Conservation (phyloP, 148 eudicot species). For the Arctostaphylos glauca region DNA sequence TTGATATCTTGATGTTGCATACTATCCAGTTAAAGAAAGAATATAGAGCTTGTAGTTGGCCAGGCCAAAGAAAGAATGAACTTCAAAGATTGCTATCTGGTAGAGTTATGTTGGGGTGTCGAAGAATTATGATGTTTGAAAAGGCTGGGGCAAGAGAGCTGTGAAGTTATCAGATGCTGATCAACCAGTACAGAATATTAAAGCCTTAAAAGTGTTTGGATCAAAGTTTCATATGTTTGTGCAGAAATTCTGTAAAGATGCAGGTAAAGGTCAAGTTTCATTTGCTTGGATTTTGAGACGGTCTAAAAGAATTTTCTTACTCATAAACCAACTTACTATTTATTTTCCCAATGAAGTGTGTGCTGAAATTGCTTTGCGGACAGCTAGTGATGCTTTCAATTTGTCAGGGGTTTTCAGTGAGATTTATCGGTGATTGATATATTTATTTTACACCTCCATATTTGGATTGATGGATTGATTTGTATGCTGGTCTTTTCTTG, state of each 20-base stretch:
- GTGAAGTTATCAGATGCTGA: conserved; percentile 57
- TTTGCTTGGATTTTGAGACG: conserved; percentile 25
- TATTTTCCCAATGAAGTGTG: neutral
- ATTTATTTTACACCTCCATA: conserved; percentile 5
- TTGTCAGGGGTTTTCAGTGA: neutral
- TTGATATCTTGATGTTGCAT: conserved; percentile 48
- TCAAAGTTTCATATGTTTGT: conserved; percentile 57
- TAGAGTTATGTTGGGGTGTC: conserved; percentile 42
- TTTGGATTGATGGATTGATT: neutral
- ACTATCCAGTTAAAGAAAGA: conserved; percentile 84
- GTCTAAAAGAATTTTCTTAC: neutral
- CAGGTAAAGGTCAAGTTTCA: conserved; percentile 71
- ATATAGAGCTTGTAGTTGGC: conserved; percentile 78
- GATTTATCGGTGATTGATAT: neutral
- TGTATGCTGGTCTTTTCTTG: neutral
- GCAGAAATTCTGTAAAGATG: conserved; percentile 46
- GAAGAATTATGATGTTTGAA: conserved; percentile 51
- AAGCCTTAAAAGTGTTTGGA: conserved; percentile 42
- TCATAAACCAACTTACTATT: neutral
- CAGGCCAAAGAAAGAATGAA: conserved; percentile 65
- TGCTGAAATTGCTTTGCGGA: conserved; percentile 11
- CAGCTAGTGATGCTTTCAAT: conserved; percentile 2
- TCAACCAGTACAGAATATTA: conserved; percentile 43
- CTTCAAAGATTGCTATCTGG: conserved; percentile 50
- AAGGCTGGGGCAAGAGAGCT: conserved; percentile 48